Conservation (phyloP, 306 rosid genomes). For the Prunus fruticosa region DNA sequence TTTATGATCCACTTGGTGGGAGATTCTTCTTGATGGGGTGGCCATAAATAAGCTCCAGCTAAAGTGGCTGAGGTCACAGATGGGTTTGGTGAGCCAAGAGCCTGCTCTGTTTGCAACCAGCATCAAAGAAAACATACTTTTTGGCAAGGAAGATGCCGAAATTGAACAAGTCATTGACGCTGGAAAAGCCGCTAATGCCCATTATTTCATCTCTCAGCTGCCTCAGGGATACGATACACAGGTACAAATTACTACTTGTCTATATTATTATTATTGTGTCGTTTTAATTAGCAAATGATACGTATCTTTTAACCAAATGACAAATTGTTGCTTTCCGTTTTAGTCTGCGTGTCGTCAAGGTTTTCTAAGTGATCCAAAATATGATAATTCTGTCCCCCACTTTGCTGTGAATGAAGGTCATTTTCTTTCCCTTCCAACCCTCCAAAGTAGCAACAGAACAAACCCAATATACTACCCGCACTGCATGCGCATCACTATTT, state of each 20-base stretch:
- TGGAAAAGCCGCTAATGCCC: constrained; percentile 84
- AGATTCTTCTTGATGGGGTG: constrained; percentile 68
- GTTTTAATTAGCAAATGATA: too few relatives aligned
- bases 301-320: not conserved
- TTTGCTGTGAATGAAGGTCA: not conserved
- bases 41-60: constrained; percentile 54
- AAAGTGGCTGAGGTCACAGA: constrained; percentile 80
- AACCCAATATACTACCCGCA: not conserved
- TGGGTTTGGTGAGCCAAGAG: constrained; percentile 96
- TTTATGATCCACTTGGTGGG: constrained; percentile 82
- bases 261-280: too few relatives aligned
- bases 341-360: not conserved
- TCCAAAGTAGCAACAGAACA: not conserved
- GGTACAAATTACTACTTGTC: constrained; percentile 23
- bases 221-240: constrained; percentile 81
- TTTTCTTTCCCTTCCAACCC: not conserved
- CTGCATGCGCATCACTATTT: constrained; percentile 1
- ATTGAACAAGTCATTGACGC: constrained; percentile 58
- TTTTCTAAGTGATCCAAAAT: not conserved
- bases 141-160: constrained; percentile 79
- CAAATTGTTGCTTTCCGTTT: not conserved
- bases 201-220: constrained; percentile 62
- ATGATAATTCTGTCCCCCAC: constrained; percentile 9
- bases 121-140: constrained; percentile 75
- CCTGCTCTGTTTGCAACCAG: constrained; percentile 84